Base-by-base conservation (phyloP, 1,139 yeast species). In the Magnusiomyces ingens region DNA sequence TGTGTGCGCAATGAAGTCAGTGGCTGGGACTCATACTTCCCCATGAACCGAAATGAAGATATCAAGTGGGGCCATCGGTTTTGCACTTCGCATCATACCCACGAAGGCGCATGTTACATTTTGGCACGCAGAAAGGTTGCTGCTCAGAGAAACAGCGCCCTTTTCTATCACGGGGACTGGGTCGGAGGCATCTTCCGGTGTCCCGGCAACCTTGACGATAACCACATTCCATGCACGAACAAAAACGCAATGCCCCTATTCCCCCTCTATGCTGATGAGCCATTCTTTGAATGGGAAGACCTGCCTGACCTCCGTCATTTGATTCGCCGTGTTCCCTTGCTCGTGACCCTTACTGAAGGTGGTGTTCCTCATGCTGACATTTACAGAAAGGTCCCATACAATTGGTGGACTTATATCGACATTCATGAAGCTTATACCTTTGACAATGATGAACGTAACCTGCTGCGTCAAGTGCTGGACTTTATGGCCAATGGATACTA, bases 131-230 rank as follows among this genome's bases (percentile, higher is more conserved):
- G 84, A 42, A 74, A 76, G 59, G 77, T 78, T 57, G 82, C 79
- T 61, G 78, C 80, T 1, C 66, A 67, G 32, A 66, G 81, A 53
- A 68, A 75, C 43, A 55, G 75, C n/a, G 69, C 76, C 3, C 66
- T 79, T 22, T 81, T 75, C 58, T 69, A 78, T 18, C 86, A 86
- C 1, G 71, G 76, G 42, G 75, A 83, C 1, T 81, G 81, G 73
- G 77, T 84, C 8, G 90, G 90, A 10, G 89, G 81, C 0, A 59
- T 84, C 10, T 84, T 73, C 63, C 77, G 76, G 57, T 83, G 87
- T 62, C 68, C 74, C 2, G 60, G 79, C 1, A 52, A 49, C 43
- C 29, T 55, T n/a, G 58, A 58, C 43, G 62, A 59, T 40, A 59
- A 62, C 45, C 61, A 59, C 13, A 51, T 56, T 22, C 55, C 49